These are phyloP conservation scores for Thymus quinquecostatus DNA, from an alignment of 257 asterid species.

Conservation along the genomic window DNA sequence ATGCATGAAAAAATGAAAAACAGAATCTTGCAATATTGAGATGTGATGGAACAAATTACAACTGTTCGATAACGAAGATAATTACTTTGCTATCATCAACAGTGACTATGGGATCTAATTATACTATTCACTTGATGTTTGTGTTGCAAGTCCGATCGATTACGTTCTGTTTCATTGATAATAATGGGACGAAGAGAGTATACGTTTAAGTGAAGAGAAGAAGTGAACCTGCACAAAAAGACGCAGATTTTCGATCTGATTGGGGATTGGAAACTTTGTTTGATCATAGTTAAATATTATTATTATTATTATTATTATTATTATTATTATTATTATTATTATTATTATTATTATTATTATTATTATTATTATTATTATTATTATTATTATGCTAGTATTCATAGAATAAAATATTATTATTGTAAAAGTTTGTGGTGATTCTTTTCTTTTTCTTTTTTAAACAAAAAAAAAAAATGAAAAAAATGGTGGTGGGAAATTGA, in stretches of 20 bases:
- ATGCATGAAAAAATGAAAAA: neutral
- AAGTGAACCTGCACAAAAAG: neutral
- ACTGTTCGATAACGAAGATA: slow-evolving; percentile 1
- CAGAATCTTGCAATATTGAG: slow-evolving; percentile 8
- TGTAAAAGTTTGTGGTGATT: slow-evolving; percentile 11
- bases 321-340: neutral
- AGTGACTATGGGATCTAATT: too few relatives aligned
- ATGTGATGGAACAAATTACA: slow-evolving; percentile 21
- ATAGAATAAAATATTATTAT: slow-evolving; percentile 17
- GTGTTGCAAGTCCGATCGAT: too few relatives aligned
- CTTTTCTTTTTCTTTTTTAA: neutral
- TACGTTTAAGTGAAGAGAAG: neutral
- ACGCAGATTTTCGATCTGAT: slow-evolving; percentile 18
- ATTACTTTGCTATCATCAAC: too few relatives aligned
- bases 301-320: neutral
- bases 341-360: neutral
- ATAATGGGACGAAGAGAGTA: too few relatives aligned
- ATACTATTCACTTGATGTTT: too few relatives aligned
- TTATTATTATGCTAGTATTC: too few relatives aligned
- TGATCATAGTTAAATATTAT: neutral
- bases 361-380: neutral
- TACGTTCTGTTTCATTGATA: too few relatives aligned
- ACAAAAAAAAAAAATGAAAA: slow-evolving; percentile 23
- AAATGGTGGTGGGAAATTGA: slow-evolving; percentile 50
- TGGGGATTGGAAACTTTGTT: slow-evolving; percentile 12